Base-by-base conservation (phyloP, 306 rosid species). In the Vigna trinervia region DNA sequence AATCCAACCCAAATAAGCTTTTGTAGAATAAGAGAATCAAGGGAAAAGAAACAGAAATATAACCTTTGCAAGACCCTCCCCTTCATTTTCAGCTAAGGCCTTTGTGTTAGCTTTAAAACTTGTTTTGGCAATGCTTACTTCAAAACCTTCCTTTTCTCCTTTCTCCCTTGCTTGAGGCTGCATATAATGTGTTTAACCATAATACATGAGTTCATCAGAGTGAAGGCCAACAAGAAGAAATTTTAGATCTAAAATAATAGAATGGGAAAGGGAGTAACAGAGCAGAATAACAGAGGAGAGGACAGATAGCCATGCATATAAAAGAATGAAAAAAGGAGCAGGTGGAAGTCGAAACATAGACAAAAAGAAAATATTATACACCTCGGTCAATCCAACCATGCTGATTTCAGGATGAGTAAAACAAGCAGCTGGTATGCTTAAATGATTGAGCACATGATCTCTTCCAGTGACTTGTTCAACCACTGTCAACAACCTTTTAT, bases 131-230 rank as follows among this genome's bases (percentile, higher is more conserved):
- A 94, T 80, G 76, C 95, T 83, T 28, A 94, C 80, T 86, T 92
- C 96, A 85, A 94, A 94, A 39, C 98, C 96, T 71, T 90, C 98
- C 66, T 87, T 88, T 80, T 82, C 88, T 53, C 85, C 97, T 82
- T 87, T 89, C 85, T 88, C 98, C 87, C 97, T 90, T 79, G 97
- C 97, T 86, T 92, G 97, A 84, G 98, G 98, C 97, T 92, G 95
- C 84, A 84, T 63, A 74, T 79, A 71, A 41, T 54, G 82, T 64
- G 57, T 74, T 85, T 41, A 32, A 77, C 47, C 34, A 61, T 32
- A 68, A 77, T 48, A 51, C 26, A 51, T 30, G 69, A 80, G 80
- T 46, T 74, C 59, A 60, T 23, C 26, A 23, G 20, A 56, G 17
- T 8, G 78, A 68, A 47, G 64, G 20, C 60, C 51, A 52, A 6